Base-by-base conservation (phyloP, 306 rosid genomes). In the Malus sieversii region DNA sequence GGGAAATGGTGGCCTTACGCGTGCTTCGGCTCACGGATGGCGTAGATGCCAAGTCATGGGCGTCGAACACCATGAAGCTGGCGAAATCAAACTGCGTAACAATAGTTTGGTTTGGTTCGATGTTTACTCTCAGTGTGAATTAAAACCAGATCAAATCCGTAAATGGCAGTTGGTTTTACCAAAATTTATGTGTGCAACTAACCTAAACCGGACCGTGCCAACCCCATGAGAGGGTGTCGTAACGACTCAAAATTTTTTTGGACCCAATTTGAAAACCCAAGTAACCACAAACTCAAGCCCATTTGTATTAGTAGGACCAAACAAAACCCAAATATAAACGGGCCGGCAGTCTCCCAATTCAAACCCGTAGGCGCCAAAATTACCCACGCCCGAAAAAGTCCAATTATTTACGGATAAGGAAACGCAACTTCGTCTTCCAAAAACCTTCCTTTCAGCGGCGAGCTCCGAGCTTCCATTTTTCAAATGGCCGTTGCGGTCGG, bases 401-500 rank as follows among this genome's bases (percentile, higher is more conserved):
- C 52, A 27, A 52, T 23, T 33, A 33, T 23, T 23, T 73, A 25
- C 44, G 70, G 77, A 74, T 74, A 74, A 74, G 77, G 77, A 58
- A 40, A 58, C 14, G 16, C 12, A 22, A 33, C 33, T 55, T 30
- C 32, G 38, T 33, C 55, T 20, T 71, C 75, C 1, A 8, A 2
- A 5, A 25, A 4, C 57, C 22, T 9, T 2, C 18, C 11, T 15
- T 73, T 27, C 16, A 27, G 51, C 75, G 1, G 63, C 35, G 68
- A 8, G 14, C 45, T 57, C 62, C 11, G 64, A 52, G 62, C 55
- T 51, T 51, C 25, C 19, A 23, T 33, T 48, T 48, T 48, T 30
- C 80, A 63, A 86, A 90, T 93, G 98, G 97, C 91, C 20, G 87
- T 81, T 68, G 86, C 92, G 77, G 77, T 90, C 25, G 82, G 89